Evolutionary conservation across 1,284 basidiomycete genomes (phyloP).

Genomic region (Sutorius eximius): DNA sequence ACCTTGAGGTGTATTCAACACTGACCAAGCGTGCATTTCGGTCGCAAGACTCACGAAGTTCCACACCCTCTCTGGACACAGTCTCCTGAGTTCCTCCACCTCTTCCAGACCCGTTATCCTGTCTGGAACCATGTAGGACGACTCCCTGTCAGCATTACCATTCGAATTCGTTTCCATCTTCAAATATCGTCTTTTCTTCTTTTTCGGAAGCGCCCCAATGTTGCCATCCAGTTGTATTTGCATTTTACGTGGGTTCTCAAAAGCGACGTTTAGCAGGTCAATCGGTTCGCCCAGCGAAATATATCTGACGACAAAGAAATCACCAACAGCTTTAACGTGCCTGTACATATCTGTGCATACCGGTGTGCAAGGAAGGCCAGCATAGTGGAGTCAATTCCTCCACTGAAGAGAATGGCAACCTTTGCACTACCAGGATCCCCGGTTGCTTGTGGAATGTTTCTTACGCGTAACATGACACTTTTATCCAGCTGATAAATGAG

Average conservation of each 20-base stretch:
- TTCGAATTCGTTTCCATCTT: slow-evolving; percentile 16
- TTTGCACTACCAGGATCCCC: slow-evolving; percentile 46
- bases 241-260: slow-evolving; percentile 86
- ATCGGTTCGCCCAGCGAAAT: slow-evolving; percentile 77
- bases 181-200: slow-evolving; percentile 40
- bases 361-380: slow-evolving; percentile 78
- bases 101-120: slow-evolving; percentile 79
- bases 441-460: slow-evolving; percentile 50
- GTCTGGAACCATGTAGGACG: slow-evolving; percentile 78
- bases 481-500: slow-evolving; percentile 54
- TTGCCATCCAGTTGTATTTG: slow-evolving; percentile 49
- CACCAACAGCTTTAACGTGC: slow-evolving; percentile 14
- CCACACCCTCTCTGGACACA: slow-evolving; percentile 81
- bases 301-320: slow-evolving; percentile 46
- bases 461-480: slow-evolving; percentile 64
- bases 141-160: slow-evolving; percentile 1
- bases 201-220: slow-evolving; percentile 41
- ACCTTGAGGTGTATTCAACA: slow-evolving; percentile 46
- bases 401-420: slow-evolving; percentile 91
- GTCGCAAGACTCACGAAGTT: slow-evolving; percentile 67
- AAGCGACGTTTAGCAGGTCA: slow-evolving; percentile 94
- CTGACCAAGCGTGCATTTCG: not conserved
- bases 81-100: slow-evolving; percentile 66
- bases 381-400: slow-evolving; percentile 91
- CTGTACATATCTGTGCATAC: slow-evolving; percentile 39